Evolutionary conservation across 179 eudicot genomes (phyloP), one percentile per base, ranked within the genome.

Genomic region (Drosera spatulata): DNA sequence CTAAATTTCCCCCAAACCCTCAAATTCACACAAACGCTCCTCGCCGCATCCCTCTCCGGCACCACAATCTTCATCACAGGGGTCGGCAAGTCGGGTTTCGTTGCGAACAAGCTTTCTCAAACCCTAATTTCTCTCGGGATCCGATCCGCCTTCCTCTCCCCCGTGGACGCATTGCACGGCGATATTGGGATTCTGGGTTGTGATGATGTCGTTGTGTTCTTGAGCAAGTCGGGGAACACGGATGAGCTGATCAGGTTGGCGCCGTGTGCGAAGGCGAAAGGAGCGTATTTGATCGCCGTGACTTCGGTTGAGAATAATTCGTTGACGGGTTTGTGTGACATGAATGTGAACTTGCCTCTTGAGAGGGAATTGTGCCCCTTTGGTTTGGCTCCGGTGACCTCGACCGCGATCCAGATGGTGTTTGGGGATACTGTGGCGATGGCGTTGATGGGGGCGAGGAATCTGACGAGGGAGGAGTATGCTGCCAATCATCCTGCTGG

Each of bases 351-450:
- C 77, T 94, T 90, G 86, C 99, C 99, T 38, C 39, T 94, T 52
- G 89, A 90, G 76, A 78, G 99, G 48, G 99, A 94, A 65, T 73
- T 94, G 76, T 94, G 99, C 47, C 99, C 99, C 4, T 94, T 90
- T 58, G 95, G 83, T 80, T 56, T 90, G 52, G 99, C 97, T 39
- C 96, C 99, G 47, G 97, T 87, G 42, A 94, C 96, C 2, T 94
- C 99, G 3, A 90, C 97, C 2, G 96, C 99, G 13, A 94, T 94
- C 56, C 99, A 94, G 83, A 94, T 90, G 99, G 95, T 94, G 53
- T 94, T 94, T 56, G 97, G 99, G 53, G 97, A 91, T 55, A 94
- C 97, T 0, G 96, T 94, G 48, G 97, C 99, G 1, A 77, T 94
- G 47, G 97, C 96, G 3, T 60, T 94, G 73, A 94, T 94, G 97